phyloP scores from a whole-genome alignment of 352 stramenopile genomes.

The Globisporangium orthogonon region DNA sequence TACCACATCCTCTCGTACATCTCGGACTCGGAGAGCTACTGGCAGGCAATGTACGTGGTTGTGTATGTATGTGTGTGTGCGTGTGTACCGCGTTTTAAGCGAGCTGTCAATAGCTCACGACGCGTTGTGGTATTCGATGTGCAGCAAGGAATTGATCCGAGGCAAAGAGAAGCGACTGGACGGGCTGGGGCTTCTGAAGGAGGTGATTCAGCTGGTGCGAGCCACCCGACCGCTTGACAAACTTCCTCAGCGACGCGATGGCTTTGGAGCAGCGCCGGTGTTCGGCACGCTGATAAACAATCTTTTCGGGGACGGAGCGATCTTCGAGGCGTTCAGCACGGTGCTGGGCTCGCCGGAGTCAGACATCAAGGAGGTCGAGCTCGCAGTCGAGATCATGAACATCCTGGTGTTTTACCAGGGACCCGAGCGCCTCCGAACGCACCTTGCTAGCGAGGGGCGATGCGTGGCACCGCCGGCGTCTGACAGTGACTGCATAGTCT shows the following conservation, averaged over 20 bases:
- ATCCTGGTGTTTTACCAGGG: conserved; percentile 66
- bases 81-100: too few relatives aligned
- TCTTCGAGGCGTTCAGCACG: conserved; percentile 50
- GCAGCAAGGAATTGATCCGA: conserved; percentile 45
- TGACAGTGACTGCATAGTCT: conserved; percentile 59
- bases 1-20: conserved; percentile 81
- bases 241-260: conserved; percentile 44
- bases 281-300: conserved; percentile 60
- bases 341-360: conserved; percentile 46
- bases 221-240: conserved; percentile 62
- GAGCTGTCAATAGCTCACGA: not conserved
- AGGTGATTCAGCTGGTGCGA: conserved; percentile 60
- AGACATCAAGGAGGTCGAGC: conserved; percentile 32
- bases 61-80: not conserved
- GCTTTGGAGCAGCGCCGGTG: conserved; percentile 41
- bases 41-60: conserved; percentile 44
- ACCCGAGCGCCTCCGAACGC: conserved; percentile 54
- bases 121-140: not conserved
- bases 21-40: conserved; percentile 66
- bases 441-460: conserved; percentile 64
- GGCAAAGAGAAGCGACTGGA: conserved; percentile 30
- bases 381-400: conserved; percentile 65
- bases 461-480: conserved; percentile 49
- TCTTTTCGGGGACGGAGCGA: conserved; percentile 53
- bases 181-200: conserved; percentile 61